These are phyloP conservation scores for Ormosia emarginata DNA, from an alignment of 306 rosid genomes.

Conservation along the genomic window DNA sequence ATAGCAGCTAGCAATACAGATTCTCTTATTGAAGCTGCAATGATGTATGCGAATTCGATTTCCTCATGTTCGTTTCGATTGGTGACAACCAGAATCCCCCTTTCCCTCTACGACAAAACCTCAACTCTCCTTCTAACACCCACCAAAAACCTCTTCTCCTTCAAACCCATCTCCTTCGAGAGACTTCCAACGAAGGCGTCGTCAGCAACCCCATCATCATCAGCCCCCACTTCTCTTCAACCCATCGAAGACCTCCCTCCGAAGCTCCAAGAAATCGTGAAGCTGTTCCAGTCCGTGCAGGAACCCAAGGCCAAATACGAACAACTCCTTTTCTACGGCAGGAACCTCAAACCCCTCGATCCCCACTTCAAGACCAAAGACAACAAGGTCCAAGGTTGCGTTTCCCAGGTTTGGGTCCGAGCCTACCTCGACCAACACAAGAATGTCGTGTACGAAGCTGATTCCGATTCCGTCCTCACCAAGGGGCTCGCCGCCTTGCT, in stretches of 20 bases:
- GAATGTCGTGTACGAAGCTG: constrained; percentile 80
- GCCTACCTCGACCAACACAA: constrained; percentile 62
- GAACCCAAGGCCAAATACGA: constrained; percentile 82
- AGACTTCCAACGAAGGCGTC: constrained; percentile 36
- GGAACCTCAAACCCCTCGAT: constrained; percentile 78
- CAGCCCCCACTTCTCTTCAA: constrained; percentile 50
- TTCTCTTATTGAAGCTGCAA: not conserved
- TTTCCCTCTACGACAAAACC: not conserved
- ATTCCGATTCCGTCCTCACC: constrained; percentile 80
- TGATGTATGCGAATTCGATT: constrained; percentile 50
- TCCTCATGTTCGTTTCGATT: constrained; percentile 49
- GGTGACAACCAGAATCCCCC: constrained; percentile 42
- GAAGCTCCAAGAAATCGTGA: constrained; percentile 82
- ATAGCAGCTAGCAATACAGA: not conserved
- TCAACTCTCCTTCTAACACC: not conserved
- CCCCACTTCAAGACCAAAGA: constrained; percentile 55
- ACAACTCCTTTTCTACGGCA: constrained; percentile 88
- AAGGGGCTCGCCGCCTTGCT: constrained; percentile 94
- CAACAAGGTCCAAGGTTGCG: constrained; percentile 93
- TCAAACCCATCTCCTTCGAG: constrained; percentile 61
- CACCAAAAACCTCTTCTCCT: constrained; percentile 22
- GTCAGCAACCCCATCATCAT: constrained; percentile 16
- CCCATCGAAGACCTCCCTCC: constrained; percentile 92
- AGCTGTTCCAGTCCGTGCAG: constrained; percentile 79
- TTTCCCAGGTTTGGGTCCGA: constrained; percentile 98